Base-by-base conservation (phyloP, 306 rosid genomes). In the Betula pendula region DNA sequence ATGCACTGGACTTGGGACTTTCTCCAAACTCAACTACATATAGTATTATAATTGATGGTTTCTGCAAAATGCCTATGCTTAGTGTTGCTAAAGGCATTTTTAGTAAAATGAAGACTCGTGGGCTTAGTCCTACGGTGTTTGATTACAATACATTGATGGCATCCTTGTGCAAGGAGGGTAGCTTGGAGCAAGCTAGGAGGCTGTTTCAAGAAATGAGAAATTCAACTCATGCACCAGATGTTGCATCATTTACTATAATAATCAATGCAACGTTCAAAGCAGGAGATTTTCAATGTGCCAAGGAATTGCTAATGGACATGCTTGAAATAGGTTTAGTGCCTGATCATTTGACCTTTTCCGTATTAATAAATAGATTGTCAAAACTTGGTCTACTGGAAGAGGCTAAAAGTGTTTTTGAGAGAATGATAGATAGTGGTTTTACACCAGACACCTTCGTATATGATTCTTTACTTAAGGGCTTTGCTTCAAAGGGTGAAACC, bases 41-140 rank as follows among this genome's bases (percentile, higher is more conserved):
- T 19, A 80, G 88, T 78, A 51, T 89, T 44, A 80, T 92, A 85
- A 89, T 95, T 58, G 83, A 80, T 83, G 98, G 98, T 75, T 82
- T 95, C 70, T 95, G 98, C 88, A 87, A 88, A 80, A 87, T 82
- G 87, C 90, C 87, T 47, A 79, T 92, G 79, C 81, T 88, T 58
- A 84, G 77, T 27, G 52, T 95, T 68, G 98, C 96, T 55, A 92
- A 78, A 84, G 98, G 97, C 68, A 82, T 95, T 70, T 84, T 94
- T 68, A 47, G 22, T 74, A 90, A 87, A 76, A 87, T 55, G 84
- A 85, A 78, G 80, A 82, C 58, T 74, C 84, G 84, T 77, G 95
- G 95, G 77, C 71, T 83, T 82, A 84, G 66, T 70, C 97, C 93
- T 47, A 44, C 82, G 8, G 80, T 78, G 35, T 38, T 43, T 70